Percentiles rank a stretch among this genome's conserved stretches.
Conservation (phyloP, 768 basidiomycete species). For the Scleroderma bovista region DNA sequence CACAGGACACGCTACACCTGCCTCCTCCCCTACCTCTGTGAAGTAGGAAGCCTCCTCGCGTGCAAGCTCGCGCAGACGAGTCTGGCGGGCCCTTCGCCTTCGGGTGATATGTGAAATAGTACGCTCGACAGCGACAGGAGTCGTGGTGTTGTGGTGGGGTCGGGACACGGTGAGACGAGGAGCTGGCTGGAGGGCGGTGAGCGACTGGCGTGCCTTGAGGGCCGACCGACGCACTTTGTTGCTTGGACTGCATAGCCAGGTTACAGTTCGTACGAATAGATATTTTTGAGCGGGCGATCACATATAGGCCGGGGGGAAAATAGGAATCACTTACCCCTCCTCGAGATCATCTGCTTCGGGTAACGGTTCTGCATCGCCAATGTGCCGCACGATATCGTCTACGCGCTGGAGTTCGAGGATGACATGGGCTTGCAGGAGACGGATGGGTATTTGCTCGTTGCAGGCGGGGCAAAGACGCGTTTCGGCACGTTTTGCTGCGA, state of each 20-base stretch:
- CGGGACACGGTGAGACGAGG: conserved; percentile 18
- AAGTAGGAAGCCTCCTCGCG: conserved; percentile 48
- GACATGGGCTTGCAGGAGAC: conserved; percentile 61
- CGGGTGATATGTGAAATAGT: conserved; percentile 59
- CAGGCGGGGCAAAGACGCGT: conserved; percentile 74
- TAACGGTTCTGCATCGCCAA: conserved; percentile 56
- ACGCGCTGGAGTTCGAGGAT: conserved; percentile 65
- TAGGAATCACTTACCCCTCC: conserved; percentile 42
- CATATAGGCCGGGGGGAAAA: too few relatives aligned
- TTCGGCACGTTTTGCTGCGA: conserved; percentile 63
- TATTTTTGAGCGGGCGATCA: conserved; percentile 30
- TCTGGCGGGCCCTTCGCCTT: conserved; percentile 61
- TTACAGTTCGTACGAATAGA: conserved; percentile 21
- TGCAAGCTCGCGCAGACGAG: conserved; percentile 61
- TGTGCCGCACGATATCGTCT: conserved; percentile 56
- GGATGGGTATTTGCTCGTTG: conserved; percentile 63
- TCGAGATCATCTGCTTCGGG: conserved; percentile 44
- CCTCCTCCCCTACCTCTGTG: conserved; percentile 25
- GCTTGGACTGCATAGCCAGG: conserved; percentile 13
- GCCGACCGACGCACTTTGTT: conserved; percentile 37
- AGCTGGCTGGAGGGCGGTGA: conserved; percentile 22
- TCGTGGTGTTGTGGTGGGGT: conserved; percentile 17
- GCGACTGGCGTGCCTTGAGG: conserved; percentile 36
- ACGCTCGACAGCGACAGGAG: conserved; percentile 39
- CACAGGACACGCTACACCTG: conserved; percentile 61